Conservation (phyloP, 495 filamentous ascomycete species). For the Podospora anserina region DNA sequence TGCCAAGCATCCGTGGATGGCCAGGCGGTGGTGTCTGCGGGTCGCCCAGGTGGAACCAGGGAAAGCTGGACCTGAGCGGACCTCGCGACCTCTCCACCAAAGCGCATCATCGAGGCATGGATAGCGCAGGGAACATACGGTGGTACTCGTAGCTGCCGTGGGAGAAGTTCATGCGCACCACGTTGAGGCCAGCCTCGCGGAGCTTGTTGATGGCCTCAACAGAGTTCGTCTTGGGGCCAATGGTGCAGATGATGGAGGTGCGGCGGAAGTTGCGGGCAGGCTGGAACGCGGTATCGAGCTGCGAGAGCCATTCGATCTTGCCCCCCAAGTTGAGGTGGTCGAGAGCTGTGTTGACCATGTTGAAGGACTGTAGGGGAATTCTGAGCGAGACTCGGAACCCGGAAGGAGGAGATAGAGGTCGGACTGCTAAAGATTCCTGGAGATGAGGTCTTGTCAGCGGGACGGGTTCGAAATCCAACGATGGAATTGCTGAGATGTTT, state of each 20-base stretch:
- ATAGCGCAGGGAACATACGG: conserved; percentile 26
- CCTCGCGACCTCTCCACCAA: conserved; percentile 22
- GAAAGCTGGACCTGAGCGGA: conserved; percentile 8
- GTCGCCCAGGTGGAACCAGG: neutral
- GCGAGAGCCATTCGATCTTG: conserved; percentile 88
- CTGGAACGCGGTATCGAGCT: conserved; percentile 68
- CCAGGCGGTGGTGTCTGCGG: neutral
- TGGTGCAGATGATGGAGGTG: conserved; percentile 98
- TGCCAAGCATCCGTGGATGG: neutral
- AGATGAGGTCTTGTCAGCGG: neutral
- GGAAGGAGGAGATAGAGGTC: neutral
- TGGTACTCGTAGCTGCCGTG: conserved; percentile 82
- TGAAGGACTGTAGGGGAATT: conserved; percentile 25
- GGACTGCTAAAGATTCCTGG: conserved; percentile 1
- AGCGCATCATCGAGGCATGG: neutral
- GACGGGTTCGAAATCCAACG: neutral
- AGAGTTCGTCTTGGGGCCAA: conserved; percentile 98
- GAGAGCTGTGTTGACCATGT: conserved; percentile 61
- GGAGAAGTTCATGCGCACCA: conserved; percentile 98
- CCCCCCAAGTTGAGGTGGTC: conserved; percentile 76
- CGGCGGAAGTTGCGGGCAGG: conserved; percentile 86
- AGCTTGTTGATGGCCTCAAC: conserved; percentile 93
- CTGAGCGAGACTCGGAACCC: neutral
- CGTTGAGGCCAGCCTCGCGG: conserved; percentile 84
- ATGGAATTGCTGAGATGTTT: neutral